Conservation (phyloP, 2,329 filamentous ascomycete genomes). For the Cladorrhinum sp. region DNA sequence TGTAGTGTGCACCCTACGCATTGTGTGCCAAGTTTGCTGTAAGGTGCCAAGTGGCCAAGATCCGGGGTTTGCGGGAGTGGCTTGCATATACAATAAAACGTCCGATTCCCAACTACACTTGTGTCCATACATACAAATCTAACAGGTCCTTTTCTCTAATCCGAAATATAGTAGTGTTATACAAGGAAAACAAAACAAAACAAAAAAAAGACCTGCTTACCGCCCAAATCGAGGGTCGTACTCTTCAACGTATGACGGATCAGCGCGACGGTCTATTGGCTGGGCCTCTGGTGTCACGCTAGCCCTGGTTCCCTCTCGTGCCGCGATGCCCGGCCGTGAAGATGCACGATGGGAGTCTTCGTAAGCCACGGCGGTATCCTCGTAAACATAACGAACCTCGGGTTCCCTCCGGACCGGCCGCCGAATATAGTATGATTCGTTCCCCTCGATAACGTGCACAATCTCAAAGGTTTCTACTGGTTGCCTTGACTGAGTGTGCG, state of each 20-base stretch:
- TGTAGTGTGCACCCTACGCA: not conserved
- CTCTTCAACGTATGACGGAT: constrained; percentile 24
- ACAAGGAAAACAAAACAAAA: not conserved
- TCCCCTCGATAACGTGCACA: constrained; percentile 43
- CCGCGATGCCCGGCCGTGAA: constrained; percentile 4
- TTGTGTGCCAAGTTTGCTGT: not conserved
- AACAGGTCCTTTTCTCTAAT: too few relatives aligned
- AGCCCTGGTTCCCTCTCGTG: not conserved
- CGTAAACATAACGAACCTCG: constrained; percentile 21
- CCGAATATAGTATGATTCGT: constrained; percentile 46
- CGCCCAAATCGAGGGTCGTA: constrained; percentile 26
- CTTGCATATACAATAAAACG: not conserved
- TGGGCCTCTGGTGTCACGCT: constrained; percentile 4
- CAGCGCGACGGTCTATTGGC: constrained; percentile 9
- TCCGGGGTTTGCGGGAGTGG: constrained; percentile 5
- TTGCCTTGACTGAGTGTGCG: constrained; percentile 26
- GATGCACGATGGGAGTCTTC: constrained; percentile 11
- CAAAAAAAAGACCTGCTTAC: not conserved
- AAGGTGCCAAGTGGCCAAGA: constrained; percentile 3
- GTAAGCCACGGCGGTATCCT: constrained; percentile 3
- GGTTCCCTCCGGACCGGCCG: constrained; percentile 34
- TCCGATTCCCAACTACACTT: not conserved
- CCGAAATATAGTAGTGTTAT: too few relatives aligned
- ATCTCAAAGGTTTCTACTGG: constrained; percentile 40
- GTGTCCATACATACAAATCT: too few relatives aligned